These are phyloP conservation scores for Lactarius indigo DNA, from an alignment of 768 basidiomycete species.

Conservation along the genomic window DNA sequence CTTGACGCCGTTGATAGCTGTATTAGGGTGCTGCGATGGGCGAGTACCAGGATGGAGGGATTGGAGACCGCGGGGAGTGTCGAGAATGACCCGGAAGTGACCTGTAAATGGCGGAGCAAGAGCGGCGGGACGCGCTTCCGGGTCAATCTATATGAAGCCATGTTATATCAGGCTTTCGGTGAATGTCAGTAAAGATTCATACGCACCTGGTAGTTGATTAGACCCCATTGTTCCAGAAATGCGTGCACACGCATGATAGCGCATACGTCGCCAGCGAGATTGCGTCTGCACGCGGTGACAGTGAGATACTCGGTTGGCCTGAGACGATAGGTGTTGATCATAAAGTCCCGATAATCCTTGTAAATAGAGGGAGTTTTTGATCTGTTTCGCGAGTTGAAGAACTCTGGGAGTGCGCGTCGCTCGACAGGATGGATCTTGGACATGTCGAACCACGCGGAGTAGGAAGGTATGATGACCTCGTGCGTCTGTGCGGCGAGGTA, in stretches of 20 bases:
- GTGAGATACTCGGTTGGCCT: conserved; percentile 95
- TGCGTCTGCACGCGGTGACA: conserved; percentile 93
- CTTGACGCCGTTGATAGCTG: conserved; percentile 46
- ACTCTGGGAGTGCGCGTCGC: conserved; percentile 89
- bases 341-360: conserved; percentile 99
- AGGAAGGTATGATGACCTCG: conserved; percentile 94
- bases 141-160: conserved; percentile 71
- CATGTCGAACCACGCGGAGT: conserved; percentile 98
- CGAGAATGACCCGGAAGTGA: conserved; percentile 96
- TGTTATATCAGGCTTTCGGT: conserved; percentile 10
- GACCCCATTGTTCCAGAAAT: conserved; percentile 97
- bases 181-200: neutral
- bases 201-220: conserved; percentile 96
- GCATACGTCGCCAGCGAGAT: conserved; percentile 96
- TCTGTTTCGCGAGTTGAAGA: conserved; percentile 94
- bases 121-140: conserved; percentile 90
- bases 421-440: conserved; percentile 90
- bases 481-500: conserved; percentile 98
- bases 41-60: conserved; percentile 85
- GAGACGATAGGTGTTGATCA: conserved; percentile 97
- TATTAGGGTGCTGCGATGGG: conserved; percentile 42
- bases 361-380: conserved; percentile 96
- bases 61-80: conserved; percentile 93
- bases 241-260: conserved; percentile 99
- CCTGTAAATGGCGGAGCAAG: conserved; percentile 97